Evolutionary conservation across 148 eudicot species (phyloP).

Genomic region (Silene latifolia): DNA sequence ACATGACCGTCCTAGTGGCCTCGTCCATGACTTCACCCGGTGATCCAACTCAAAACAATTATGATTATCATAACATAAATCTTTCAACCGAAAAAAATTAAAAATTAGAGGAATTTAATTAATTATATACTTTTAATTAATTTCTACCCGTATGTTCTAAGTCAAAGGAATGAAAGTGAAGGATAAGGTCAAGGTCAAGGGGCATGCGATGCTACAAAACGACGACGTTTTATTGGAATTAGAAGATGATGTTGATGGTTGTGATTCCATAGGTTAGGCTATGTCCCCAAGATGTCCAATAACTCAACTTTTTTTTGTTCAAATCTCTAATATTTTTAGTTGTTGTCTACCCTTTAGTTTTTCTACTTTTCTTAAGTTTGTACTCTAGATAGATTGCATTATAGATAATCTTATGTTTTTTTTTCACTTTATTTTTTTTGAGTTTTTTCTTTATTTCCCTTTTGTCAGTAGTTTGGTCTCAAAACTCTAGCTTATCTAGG

Average conservation of each 20-base stretch:
- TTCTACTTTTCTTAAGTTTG: slow-evolving; percentile 14
- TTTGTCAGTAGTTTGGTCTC: slow-evolving; percentile 23
- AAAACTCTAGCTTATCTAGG: slow-evolving; percentile 13
- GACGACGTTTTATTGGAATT: slow-evolving; percentile 25
- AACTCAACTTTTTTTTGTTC: slow-evolving; percentile 9
- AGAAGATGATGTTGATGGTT: slow-evolving; percentile 24
- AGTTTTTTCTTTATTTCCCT: slow-evolving; percentile 15
- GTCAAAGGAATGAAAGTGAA: background rate
- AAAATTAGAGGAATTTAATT: background rate
- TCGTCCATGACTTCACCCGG: slow-evolving; percentile 71
- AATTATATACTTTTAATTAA: background rate
- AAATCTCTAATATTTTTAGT: background rate
- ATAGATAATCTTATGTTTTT: slow-evolving; percentile 42
- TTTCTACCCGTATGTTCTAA: background rate
- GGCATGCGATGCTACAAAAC: slow-evolving; percentile 22
- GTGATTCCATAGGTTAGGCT: slow-evolving; percentile 12
- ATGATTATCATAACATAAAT: background rate
- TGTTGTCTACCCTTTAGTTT: slow-evolving; percentile 12
- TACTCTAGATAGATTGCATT: slow-evolving; percentile 41
- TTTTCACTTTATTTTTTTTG: slow-evolving; percentile 7
- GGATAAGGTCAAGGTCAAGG: slow-evolving; percentile 22
- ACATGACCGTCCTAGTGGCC: slow-evolving; percentile 54
- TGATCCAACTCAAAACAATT: background rate
- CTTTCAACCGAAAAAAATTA: background rate
- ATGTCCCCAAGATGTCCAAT: slow-evolving; percentile 13